These are phyloP conservation scores for Phytophthora pluvialis DNA, from an alignment of 352 stramenopile species.

Conservation along the genomic window DNA sequence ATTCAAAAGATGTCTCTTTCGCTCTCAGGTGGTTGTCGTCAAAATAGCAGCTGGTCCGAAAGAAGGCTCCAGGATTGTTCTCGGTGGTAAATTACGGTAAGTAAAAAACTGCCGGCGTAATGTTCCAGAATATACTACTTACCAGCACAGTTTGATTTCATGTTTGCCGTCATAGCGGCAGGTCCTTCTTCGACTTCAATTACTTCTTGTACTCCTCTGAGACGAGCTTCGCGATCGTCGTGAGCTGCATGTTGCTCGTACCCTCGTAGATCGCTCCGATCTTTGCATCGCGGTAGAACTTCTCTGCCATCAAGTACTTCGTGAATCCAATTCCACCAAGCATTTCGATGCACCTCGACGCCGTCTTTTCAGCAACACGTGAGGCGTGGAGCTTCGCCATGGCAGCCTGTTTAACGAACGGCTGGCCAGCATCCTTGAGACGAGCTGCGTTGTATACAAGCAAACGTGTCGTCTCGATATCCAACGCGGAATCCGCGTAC, in stretches of 20 bases:
- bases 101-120: too few species aligned
- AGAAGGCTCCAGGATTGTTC: not conserved
- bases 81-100: not conserved
- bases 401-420: slow-evolving; percentile 97
- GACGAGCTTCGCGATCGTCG: slow-evolving; percentile 92
- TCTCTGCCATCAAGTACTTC: slow-evolving; percentile 94
- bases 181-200: not conserved
- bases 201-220: slow-evolving; percentile 90
- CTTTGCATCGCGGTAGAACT: slow-evolving; percentile 98
- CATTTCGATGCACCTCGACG: slow-evolving; percentile 96
- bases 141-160: slow-evolving; percentile 4
- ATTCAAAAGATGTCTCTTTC: not conserved
- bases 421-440: slow-evolving; percentile 93
- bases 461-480: slow-evolving; percentile 93
- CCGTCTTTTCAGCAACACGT: slow-evolving; percentile 95
- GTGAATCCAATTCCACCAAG: slow-evolving; percentile 96
- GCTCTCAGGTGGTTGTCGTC: too few species aligned
- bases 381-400: slow-evolving; percentile 97
- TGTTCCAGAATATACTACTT: not conserved
- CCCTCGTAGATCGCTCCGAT: slow-evolving; percentile 98
- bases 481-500: slow-evolving; percentile 94
- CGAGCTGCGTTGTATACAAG: slow-evolving; percentile 96
- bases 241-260: slow-evolving; percentile 98
- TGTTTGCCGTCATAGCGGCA: not conserved
- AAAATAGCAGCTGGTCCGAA: not conserved